Percentiles rank a stretch among this genome's conserved stretches.
These are phyloP conservation scores for Hordeum marinum DNA, from an alignment of 176 grass and related monocot genomes.

Conservation along the genomic window DNA sequence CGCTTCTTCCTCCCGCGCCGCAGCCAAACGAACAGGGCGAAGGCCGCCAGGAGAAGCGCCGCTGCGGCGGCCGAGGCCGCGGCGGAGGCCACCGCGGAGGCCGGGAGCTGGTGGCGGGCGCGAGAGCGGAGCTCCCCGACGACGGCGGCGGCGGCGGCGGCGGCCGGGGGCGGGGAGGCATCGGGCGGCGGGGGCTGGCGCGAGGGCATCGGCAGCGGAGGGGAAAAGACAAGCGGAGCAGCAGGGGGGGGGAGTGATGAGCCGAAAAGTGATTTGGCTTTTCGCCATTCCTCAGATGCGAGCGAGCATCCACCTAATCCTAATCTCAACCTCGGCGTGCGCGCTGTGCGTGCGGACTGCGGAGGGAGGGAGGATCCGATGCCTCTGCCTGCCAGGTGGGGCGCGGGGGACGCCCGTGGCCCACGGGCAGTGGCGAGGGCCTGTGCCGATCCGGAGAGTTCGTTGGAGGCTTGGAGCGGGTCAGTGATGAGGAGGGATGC, in stretches of 20 bases:
- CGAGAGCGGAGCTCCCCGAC: background rate
- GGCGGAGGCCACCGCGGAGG: background rate
- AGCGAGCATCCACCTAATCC: background rate
- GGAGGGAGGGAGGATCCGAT: background rate
- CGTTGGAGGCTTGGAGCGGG: no score
- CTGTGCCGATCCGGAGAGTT: no score
- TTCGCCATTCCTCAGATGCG: conserved; percentile 47
- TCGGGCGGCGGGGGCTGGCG: conserved; percentile 38
- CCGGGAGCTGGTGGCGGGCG: background rate
- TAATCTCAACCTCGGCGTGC: background rate
- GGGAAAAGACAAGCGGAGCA: conserved; percentile 35
- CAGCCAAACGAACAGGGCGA: conserved; percentile 44
- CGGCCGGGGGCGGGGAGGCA: conserved; percentile 11
- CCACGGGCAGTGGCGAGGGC: background rate
- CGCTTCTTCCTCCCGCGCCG: conserved; percentile 32
- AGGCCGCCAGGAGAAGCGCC: conserved; percentile 17
- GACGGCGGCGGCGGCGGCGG: background rate
- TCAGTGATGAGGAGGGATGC: no score
- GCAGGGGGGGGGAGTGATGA: background rate
- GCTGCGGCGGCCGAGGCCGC: background rate
- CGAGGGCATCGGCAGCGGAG: conserved; percentile 51
- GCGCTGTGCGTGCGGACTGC: background rate
- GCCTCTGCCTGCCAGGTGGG: conserved; percentile 15
- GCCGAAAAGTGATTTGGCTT: conserved; percentile 57
- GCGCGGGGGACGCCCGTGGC: accelerated